Evolutionary conservation across 228 moss, liverwort and hornwort species (phyloP).

Genomic region (Sphagnum fallax): DNA sequence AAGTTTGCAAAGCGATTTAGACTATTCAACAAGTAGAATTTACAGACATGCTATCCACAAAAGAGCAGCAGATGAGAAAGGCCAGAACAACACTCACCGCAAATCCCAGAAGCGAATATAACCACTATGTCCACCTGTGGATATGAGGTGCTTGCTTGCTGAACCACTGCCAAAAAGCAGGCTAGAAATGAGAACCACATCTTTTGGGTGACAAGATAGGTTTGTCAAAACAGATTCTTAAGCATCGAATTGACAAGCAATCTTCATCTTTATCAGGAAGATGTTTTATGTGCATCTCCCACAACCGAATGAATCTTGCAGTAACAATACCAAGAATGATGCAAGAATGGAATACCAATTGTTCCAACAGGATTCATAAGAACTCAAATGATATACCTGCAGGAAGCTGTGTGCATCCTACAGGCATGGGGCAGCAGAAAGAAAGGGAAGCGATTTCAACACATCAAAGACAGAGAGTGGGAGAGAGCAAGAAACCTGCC

Average conservation of each 20-base stretch:
- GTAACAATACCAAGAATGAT: not conserved
- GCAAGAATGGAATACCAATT: too few relatives aligned
- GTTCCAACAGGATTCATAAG: too few relatives aligned
- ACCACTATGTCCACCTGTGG: conserved; percentile 94
- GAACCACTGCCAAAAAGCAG: conserved; percentile 47
- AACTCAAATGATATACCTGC: too few relatives aligned
- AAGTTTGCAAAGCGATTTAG: too few relatives aligned
- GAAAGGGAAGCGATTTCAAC: too few relatives aligned
- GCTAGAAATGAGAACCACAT: not conserved
- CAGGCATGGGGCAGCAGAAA: too few relatives aligned
- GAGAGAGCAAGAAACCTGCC: conserved; percentile 33
- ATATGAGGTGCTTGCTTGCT: conserved; percentile 66
- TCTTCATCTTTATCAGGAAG: not conserved
- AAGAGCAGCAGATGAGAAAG: conserved; percentile 1
- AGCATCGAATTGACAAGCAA: not conserved
- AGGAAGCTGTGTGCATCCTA: too few relatives aligned
- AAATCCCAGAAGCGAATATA: conserved; percentile 94
- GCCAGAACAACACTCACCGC: conserved; percentile 28
- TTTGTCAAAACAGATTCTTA: not conserved
- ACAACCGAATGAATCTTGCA: not conserved
- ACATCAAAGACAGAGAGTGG: not conserved
- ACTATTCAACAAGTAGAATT: not conserved
- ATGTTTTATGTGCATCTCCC: not conserved
- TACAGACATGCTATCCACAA: not conserved
- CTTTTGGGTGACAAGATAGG: not conserved